These are phyloP conservation scores for Dactylellina sp. DNA, from an alignment of 2,329 filamentous ascomycete species.

Conservation along the genomic window DNA sequence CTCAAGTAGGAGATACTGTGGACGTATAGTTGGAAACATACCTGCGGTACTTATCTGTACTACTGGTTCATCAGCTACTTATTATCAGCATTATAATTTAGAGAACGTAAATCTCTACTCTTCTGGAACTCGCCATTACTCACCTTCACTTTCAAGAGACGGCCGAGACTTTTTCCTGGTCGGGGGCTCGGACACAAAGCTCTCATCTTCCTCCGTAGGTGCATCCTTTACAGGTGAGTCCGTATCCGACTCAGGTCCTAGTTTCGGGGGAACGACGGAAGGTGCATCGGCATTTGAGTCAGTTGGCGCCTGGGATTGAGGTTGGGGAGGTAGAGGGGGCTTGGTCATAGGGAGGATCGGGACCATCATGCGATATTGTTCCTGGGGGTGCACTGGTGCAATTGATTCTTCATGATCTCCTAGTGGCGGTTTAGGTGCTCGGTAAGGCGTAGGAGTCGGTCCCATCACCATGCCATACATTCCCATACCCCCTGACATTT, in stretches of 20 bases:
- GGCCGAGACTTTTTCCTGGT: slow-evolving; percentile 12
- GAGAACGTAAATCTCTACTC: background rate
- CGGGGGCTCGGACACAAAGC: slow-evolving; percentile 6
- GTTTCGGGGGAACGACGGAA: slow-evolving; percentile 8
- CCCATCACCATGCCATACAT: slow-evolving; percentile 76
- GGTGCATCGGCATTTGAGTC: slow-evolving; percentile 34
- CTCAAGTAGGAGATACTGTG: background rate
- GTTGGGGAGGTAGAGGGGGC: slow-evolving; percentile 5
- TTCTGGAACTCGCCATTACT: background rate
- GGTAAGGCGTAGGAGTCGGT: slow-evolving; percentile 63
- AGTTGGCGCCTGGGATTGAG: background rate
- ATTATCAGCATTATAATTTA: slow-evolving; percentile 4
- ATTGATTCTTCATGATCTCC: slow-evolving; percentile 26
- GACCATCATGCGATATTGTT: slow-evolving; percentile 44
- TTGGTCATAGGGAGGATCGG: slow-evolving; percentile 49
- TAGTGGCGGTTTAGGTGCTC: slow-evolving; percentile 24
- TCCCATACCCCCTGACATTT: slow-evolving; percentile 97
- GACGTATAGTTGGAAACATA: slow-evolving; percentile 1
- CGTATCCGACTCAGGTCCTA: slow-evolving; percentile 40
- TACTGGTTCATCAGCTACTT: slow-evolving; percentile 34
- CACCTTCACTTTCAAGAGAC: slow-evolving; percentile 54
- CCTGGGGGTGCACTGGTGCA: slow-evolving; percentile 28
- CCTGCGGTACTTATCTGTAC: slow-evolving; percentile 7
- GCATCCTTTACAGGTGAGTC: slow-evolving; percentile 53
- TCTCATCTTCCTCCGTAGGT: slow-evolving; percentile 50